phyloP scores from a whole-genome alignment of 768 basidiomycete genomes.

The Rhodotorula paludigena region DNA sequence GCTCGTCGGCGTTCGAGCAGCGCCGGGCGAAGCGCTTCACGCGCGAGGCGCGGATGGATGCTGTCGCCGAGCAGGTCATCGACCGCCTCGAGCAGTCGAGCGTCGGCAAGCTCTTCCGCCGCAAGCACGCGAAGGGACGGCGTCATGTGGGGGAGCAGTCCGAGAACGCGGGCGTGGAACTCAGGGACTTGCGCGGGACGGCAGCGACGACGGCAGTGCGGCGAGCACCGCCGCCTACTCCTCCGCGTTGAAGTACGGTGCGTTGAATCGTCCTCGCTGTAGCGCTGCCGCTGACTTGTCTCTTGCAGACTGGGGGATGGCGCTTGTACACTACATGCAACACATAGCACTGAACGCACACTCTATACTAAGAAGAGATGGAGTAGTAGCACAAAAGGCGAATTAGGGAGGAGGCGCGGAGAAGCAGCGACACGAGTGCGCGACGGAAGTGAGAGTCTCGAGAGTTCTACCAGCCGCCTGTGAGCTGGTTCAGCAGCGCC shows the following conservation, averaged over 20 bases:
- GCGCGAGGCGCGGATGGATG: constrained; percentile 13
- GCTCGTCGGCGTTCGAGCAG: not conserved
- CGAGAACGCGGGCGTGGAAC: constrained; percentile 6
- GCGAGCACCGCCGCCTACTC: constrained; percentile 19
- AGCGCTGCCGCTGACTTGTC: too few species aligned
- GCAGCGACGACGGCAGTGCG: constrained; percentile 11
- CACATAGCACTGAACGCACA: too few species aligned
- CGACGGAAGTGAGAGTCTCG: not conserved
- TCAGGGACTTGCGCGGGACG: not conserved
- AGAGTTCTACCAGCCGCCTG: constrained; percentile 17
- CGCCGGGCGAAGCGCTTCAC: constrained; percentile 3
- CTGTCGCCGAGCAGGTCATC: constrained; percentile 24
- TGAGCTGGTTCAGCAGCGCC: constrained; percentile 19
- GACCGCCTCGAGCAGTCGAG: constrained; percentile 18
- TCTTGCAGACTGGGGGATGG: too few species aligned
- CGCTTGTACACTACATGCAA: too few species aligned
- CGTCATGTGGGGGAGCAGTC: not conserved
- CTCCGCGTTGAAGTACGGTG: constrained; percentile 2
- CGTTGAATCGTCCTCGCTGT: too few species aligned
- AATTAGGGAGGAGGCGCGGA: too few species aligned
- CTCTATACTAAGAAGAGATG: too few species aligned
- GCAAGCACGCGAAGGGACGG: not conserved
- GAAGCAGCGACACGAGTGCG: too few species aligned
- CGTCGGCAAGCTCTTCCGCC: constrained; percentile 15
- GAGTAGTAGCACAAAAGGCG: too few species aligned